Conservation (phyloP, 768 basidiomycete genomes). For the Collybia sp. region DNA sequence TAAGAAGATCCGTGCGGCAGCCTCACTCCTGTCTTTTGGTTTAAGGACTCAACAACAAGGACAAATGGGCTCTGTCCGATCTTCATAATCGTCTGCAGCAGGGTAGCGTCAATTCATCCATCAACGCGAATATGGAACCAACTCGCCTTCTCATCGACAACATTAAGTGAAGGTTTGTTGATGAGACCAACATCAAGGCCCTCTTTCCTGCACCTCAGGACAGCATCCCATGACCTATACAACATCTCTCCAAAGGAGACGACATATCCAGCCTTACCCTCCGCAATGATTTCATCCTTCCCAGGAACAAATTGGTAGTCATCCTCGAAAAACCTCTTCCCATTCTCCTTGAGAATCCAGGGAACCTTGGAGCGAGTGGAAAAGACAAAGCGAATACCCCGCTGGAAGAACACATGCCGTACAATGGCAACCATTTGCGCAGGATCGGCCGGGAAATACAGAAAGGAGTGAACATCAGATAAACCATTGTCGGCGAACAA, state of each 20-base stretch:
- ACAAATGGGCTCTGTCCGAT: conserved; percentile 75
- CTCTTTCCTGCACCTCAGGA: conserved; percentile 62
- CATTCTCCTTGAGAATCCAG: conserved; percentile 76
- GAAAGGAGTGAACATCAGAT: conserved; percentile 68
- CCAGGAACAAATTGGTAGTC: conserved; percentile 79
- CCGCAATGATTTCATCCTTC: conserved; percentile 77
- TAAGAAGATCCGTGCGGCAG: background rate
- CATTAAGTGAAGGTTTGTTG: conserved; percentile 81
- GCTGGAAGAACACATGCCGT: conserved; percentile 76
- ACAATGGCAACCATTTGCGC: conserved; percentile 78
- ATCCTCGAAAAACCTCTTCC: conserved; percentile 59
- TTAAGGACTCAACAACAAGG: conserved; percentile 80
- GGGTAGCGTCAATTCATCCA: background rate
- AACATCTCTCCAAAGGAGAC: conserved; percentile 87
- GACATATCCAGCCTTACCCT: conserved; percentile 78
- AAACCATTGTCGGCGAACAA: conserved; percentile 89
- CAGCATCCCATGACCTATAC: conserved; percentile 81
- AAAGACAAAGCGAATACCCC: conserved; percentile 81
- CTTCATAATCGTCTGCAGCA: conserved; percentile 52
- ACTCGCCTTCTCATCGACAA: conserved; percentile 74
- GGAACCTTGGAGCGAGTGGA: conserved; percentile 89
- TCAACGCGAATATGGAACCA: background rate
- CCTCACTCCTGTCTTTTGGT: conserved; percentile 81
- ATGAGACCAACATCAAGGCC: conserved; percentile 81
- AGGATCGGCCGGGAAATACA: conserved; percentile 88